Evolutionary conservation across 805 yeast species (phyloP), one percentile per base, ranked within the genome.

Genomic region (Metschnikowia sp.): DNA sequence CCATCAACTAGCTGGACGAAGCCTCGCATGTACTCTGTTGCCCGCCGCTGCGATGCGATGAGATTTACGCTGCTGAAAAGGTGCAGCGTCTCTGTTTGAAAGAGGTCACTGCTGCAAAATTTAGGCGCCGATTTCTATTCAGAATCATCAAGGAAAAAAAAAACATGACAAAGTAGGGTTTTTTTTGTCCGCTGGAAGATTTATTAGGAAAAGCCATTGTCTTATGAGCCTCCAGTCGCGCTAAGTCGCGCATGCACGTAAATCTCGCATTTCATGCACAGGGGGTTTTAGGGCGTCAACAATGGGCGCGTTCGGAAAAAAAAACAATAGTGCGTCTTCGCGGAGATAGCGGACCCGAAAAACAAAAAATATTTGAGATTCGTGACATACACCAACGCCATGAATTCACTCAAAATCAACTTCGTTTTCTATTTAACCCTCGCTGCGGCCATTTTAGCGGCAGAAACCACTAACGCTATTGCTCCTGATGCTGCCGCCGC

Each of bases 381-480:
- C 12, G 30, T 15, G 33, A 8, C 18, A 12, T 22, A 31, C 15
- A 13, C 11, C 8, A 18, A 35, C 13, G 29, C 15, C 32, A 45
- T 45, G 49, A 40, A 37, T 34, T 36, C 45, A 40, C 45, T 45
- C 6, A 12, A 3, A 22, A 32, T 12, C 12, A 34, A 22, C 26
- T 11, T 40, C 28, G 13, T 35, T 18, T 38, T 52, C 31, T 48
- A 50, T 7, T 7, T 22, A 22, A 44, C 48, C 11, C 48, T 59
- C 45, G 53, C 49, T 32, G 39, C 49, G 32, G 43, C 47, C 13
- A 52, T 48, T 12, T 49, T 55, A 26, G 50, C 60, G 11, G 55
- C 57, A 19, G 56, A 56, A 10, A 50, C 50, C 19, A 38, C 59
- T 18, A 36, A 42, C 7, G 28, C 26, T 5, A 22, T 22, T 22